Evolutionary conservation across 441 rosid species (phyloP).

Genomic region (Cnidoscolus chayamansa): DNA sequence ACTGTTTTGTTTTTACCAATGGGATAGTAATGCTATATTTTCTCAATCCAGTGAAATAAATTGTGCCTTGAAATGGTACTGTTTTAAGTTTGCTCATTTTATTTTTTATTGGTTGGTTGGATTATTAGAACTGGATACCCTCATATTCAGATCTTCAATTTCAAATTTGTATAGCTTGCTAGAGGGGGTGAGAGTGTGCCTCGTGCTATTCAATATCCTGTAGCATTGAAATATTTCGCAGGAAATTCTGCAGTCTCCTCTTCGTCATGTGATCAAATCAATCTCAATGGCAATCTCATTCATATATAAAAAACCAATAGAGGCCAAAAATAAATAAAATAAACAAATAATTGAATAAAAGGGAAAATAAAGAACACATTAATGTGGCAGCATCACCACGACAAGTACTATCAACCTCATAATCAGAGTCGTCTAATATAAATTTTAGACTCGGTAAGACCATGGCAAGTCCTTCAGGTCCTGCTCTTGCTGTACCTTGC

Average conservation of each 20-base stretch:
- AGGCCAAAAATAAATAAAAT: neutral
- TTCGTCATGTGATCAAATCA: neutral
- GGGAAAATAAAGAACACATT: too few species aligned
- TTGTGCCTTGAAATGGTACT: too few species aligned
- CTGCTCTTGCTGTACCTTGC: conserved; percentile 59
- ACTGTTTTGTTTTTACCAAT: too few species aligned
- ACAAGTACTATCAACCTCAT: too few species aligned
- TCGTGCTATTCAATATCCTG: neutral
- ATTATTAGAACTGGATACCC: too few species aligned
- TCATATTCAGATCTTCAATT: too few species aligned
- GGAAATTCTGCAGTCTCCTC: neutral
- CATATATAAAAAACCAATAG: neutral
- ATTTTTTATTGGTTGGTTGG: too few species aligned
- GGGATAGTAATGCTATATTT: neutral
- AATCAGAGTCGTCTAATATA: too few species aligned
- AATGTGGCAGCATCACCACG: too few species aligned
- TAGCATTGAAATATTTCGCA: neutral
- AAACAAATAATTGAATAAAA: neutral
- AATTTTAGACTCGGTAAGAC: conserved; percentile 66
- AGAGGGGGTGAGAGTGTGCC: neutral
- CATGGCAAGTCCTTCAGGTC: conserved; percentile 80
- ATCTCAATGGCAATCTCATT: neutral
- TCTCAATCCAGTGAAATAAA: too few species aligned
- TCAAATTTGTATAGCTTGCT: neutral
- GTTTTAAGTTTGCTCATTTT: too few species aligned